These are phyloP conservation scores for Baeospora myosura DNA, from an alignment of 1,284 basidiomycete species.

Conservation along the genomic window DNA sequence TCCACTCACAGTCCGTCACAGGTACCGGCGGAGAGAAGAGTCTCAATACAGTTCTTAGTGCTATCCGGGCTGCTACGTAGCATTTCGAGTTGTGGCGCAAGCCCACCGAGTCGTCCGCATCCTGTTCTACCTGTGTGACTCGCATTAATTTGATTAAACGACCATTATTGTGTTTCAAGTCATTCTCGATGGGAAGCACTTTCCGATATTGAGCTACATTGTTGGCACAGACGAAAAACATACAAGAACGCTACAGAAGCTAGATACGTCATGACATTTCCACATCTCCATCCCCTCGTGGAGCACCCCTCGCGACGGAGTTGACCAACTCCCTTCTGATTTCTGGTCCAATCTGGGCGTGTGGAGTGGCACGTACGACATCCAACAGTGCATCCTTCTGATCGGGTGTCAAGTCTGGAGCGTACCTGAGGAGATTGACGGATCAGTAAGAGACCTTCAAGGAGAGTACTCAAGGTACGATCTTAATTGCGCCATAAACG, in stretches of 20 bases:
- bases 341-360: constrained; percentile 86
- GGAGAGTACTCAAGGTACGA: background rate
- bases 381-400: constrained; percentile 98
- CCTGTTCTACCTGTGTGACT: too few species aligned
- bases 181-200: too few species aligned
- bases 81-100: background rate
- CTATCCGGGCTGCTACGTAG: constrained; percentile 35
- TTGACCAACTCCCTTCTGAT: constrained; percentile 82
- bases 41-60: constrained; percentile 33
- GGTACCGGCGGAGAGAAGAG: constrained; percentile 13
- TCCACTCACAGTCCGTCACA: background rate
- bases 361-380: constrained; percentile 81
- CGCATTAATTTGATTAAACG: too few species aligned
- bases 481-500: constrained; percentile 5
- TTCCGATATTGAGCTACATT: background rate
- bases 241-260: background rate
- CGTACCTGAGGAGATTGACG: constrained; percentile 56
- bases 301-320: constrained; percentile 67
- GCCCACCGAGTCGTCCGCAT: too few species aligned
- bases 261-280: constrained; percentile 43
- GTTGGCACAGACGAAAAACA: background rate
- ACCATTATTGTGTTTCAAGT: too few species aligned
- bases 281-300: constrained; percentile 49
- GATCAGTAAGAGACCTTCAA: background rate
- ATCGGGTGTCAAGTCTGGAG: constrained; percentile 92